Conservation (phyloP, 2,329 filamentous ascomycete species). For the Penicillium sp. region DNA sequence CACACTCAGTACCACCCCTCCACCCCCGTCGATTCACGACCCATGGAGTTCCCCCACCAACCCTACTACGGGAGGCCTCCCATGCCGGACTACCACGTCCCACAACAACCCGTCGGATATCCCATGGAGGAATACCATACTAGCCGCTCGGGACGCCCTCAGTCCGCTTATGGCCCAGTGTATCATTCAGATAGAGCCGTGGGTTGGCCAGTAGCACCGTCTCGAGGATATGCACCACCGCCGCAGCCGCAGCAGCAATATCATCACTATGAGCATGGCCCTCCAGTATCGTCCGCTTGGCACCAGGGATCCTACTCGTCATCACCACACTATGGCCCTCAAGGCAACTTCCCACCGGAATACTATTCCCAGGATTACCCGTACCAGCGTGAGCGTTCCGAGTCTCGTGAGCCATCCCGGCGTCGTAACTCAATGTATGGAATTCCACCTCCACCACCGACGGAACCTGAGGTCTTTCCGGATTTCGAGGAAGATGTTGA, state of each 20-base stretch:
- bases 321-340: conserved; percentile 30
- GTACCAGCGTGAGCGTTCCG: conserved; percentile 33
- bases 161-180: conserved; percentile 37
- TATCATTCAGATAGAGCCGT: conserved; percentile 37
- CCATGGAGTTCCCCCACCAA: conserved; percentile 33
- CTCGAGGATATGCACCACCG: conserved; percentile 5
- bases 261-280: conserved; percentile 29
- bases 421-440: conserved; percentile 38
- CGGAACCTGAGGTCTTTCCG: conserved; percentile 31
- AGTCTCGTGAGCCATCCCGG: conserved; percentile 35
- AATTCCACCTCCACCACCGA: conserved; percentile 22
- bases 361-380: conserved; percentile 26
- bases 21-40: conserved; percentile 31
- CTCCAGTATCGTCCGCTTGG: conserved; percentile 40
- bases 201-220: conserved; percentile 29
- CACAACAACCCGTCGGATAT: conserved; percentile 4
- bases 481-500: conserved; percentile 34
- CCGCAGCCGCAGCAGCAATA: not conserved
- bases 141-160: conserved; percentile 28
- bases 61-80: conserved; percentile 27
- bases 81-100: conserved; percentile 29
- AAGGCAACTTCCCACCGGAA: conserved; percentile 31
- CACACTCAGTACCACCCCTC: conserved; percentile 32
- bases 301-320: conserved; percentile 31
- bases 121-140: conserved; percentile 30